These are phyloP conservation scores for Euphorbia schlechtendalii DNA, from an alignment of 441 rosid species.

Conservation along the genomic window DNA sequence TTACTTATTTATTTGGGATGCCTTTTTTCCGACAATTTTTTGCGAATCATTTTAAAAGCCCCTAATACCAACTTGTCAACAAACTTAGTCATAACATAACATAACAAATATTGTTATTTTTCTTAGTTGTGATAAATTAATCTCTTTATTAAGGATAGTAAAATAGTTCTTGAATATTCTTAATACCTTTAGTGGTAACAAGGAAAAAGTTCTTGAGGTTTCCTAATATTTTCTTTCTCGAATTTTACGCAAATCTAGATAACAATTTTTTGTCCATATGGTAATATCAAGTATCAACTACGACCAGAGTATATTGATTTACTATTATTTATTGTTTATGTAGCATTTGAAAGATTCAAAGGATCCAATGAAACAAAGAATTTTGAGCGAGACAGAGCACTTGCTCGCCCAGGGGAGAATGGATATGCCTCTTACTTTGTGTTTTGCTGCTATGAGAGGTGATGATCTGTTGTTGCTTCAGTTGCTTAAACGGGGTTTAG, in stretches of 20 bases:
- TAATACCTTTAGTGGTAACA: background rate
- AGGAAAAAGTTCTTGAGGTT: background rate
- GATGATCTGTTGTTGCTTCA: slow-evolving; percentile 71
- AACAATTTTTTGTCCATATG: background rate
- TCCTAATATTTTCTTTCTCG: background rate
- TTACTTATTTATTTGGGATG: background rate
- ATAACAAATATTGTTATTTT: background rate
- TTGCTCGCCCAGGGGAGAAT: slow-evolving; percentile 68
- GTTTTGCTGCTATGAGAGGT: slow-evolving; percentile 72
- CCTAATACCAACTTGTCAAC: background rate
- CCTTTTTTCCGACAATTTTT: too few species aligned
- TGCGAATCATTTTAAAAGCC: slow-evolving; percentile 1
- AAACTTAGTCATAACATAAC: background rate
- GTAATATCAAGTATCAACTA: background rate
- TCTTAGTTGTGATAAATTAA: background rate
- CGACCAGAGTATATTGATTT: background rate
- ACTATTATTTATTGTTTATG: slow-evolving; percentile 15
- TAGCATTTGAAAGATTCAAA: slow-evolving; percentile 64
- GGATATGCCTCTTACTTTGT: slow-evolving; percentile 70
- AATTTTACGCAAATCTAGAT: background rate
- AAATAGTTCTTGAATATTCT: background rate
- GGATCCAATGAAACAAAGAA: slow-evolving; percentile 49
- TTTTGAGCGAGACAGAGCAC: slow-evolving; percentile 57
- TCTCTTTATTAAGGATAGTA: background rate
- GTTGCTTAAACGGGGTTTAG: slow-evolving; percentile 61